Conservation (phyloP, 345 rosid genomes). For the Citrus hindsii region DNA sequence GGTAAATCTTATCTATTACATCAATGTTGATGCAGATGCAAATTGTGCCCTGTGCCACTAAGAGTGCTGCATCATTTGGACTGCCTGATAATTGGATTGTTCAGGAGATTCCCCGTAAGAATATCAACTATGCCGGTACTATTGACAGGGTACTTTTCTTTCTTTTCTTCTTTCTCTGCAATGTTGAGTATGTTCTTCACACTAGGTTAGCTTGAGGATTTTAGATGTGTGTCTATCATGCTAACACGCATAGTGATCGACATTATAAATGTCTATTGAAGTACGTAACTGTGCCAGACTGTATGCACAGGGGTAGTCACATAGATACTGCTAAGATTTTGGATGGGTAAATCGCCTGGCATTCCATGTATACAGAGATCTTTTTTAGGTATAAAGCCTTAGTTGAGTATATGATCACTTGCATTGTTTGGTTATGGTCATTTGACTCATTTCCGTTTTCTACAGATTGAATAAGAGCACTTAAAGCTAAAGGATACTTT, state of each 20-base stretch:
- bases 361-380: neutral
- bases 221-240: neutral
- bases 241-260: neutral
- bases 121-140: slow-evolving; percentile 9
- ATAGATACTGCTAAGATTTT: neutral
- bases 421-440: neutral
- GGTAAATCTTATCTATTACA: neutral
- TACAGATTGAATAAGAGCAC: neutral
- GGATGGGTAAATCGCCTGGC: neutral
- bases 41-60: slow-evolving; percentile 20
- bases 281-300: neutral
- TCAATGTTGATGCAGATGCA: slow-evolving; percentile 25
- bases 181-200: neutral
- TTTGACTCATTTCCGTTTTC: neutral
- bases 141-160: slow-evolving; percentile 32
- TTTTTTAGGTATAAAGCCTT: neutral
- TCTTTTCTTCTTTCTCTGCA: neutral
- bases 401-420: neutral
- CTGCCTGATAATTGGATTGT: slow-evolving; percentile 41
- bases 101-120: slow-evolving; percentile 27
- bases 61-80: slow-evolving; percentile 9
- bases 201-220: neutral
- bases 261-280: neutral
- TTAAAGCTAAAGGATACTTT: neutral
- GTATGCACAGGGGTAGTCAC: neutral